These are phyloP conservation scores for Fusarium pseudocircinatum DNA, from an alignment of 2,329 filamentous ascomycete genomes.

Conservation along the genomic window DNA sequence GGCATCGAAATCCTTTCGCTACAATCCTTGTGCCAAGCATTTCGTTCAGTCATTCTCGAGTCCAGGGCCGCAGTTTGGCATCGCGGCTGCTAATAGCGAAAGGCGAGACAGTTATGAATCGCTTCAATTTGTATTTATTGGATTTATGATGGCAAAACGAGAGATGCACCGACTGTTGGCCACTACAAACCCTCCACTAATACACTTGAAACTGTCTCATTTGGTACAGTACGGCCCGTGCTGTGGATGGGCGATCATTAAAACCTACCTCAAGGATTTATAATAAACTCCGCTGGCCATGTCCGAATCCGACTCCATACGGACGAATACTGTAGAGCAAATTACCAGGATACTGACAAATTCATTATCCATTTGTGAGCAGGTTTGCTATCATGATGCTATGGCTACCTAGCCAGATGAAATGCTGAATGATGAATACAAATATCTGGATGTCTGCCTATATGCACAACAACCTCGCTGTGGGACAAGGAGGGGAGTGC, in stretches of 20 bases:
- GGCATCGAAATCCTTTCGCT: slow-evolving; percentile 15
- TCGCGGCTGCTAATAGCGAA: not conserved
- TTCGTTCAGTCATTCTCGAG: not conserved
- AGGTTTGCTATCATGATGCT: not conserved
- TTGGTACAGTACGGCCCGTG: slow-evolving; percentile 12
- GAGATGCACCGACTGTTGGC: not conserved
- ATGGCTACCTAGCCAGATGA: not conserved
- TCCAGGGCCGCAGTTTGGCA: not conserved
- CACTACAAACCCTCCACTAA: slow-evolving; percentile 5
- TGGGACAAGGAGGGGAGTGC: slow-evolving; percentile 32
- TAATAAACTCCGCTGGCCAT: slow-evolving; percentile 27
- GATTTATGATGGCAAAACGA: not conserved
- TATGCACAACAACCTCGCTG: slow-evolving; percentile 23
- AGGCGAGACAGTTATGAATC: not conserved
- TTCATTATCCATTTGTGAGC: not conserved
- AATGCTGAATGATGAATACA: not conserved
- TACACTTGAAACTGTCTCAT: slow-evolving; percentile 32
- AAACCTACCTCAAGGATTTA: slow-evolving; percentile 10
- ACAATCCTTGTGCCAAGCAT: not conserved
- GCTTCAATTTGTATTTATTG: not conserved
- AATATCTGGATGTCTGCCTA: slow-evolving; percentile 16
- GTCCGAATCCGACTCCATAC: slow-evolving; percentile 12
- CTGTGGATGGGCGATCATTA: slow-evolving; percentile 16
- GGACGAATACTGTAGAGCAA: not conserved
- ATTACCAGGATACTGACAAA: slow-evolving; percentile 13